Evolutionary conservation across 495 filamentous ascomycete species (phyloP).

Genomic region (Clohesyomyces aquaticus): DNA sequence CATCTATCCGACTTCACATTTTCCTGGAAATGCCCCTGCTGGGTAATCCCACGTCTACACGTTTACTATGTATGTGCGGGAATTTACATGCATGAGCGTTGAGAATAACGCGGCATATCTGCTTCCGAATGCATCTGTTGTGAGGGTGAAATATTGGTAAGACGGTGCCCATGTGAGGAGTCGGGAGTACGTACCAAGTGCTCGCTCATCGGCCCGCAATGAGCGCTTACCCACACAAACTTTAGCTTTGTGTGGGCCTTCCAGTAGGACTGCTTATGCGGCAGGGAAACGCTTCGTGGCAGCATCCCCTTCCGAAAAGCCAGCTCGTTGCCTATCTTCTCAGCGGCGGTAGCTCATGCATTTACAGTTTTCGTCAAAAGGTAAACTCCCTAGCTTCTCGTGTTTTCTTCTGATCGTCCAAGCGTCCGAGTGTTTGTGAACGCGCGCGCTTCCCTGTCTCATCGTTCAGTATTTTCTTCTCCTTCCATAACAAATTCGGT

Average conservation of each 20-base stretch:
- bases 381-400: not conserved
- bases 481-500: not conserved
- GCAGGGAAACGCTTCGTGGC: not conserved
- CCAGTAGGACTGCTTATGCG: not conserved
- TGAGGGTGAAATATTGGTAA: not conserved
- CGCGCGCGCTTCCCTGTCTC: conserved; percentile 3
- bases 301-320: no score
- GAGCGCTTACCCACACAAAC: conserved; percentile 13
- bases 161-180: not conserved
- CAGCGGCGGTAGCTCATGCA: not conserved
- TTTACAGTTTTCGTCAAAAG: not conserved
- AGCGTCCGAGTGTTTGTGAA: not conserved
- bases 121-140: conserved; percentile 14
- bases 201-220: conserved; percentile 3
- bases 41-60: not conserved
- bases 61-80: not conserved
- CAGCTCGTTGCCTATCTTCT: not conserved
- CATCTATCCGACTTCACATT: not conserved
- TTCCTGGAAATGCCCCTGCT: not conserved
- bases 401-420: not conserved
- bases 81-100: conserved; percentile 1
- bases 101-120: conserved; percentile 24
- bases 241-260: not conserved
- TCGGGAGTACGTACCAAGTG: not conserved
- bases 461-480: not conserved